These are phyloP conservation scores for Boletus sp. DNA, from an alignment of 768 basidiomycete genomes.

Conservation along the genomic window DNA sequence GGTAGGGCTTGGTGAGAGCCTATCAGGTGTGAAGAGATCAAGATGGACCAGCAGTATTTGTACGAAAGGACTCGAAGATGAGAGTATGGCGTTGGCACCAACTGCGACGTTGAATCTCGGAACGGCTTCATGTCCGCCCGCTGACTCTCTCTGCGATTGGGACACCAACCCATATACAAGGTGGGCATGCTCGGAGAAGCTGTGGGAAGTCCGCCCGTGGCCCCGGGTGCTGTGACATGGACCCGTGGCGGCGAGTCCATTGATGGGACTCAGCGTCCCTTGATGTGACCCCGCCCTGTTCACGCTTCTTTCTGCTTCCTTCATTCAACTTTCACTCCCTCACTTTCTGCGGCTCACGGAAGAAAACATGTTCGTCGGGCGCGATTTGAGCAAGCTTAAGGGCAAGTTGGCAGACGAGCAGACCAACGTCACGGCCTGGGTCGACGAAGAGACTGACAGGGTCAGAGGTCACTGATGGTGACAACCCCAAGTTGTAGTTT, in stretches of 20 bases:
- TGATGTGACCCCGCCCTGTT: slow-evolving; percentile 28
- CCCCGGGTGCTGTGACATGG: slow-evolving; percentile 40
- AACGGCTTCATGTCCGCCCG: slow-evolving; percentile 26
- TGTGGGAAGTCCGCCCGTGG: slow-evolving; percentile 35
- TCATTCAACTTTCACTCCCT: slow-evolving; percentile 38
- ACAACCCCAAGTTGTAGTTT: slow-evolving; percentile 1
- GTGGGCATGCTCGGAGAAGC: slow-evolving; percentile 49
- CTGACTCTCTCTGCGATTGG: slow-evolving; percentile 47
- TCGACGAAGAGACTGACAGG: slow-evolving; percentile 72
- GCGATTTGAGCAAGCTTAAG: slow-evolving; percentile 66
- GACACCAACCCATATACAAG: slow-evolving; percentile 57
- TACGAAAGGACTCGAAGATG: slow-evolving; percentile 44
- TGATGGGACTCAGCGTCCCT: slow-evolving; percentile 43
- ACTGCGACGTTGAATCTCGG: slow-evolving; percentile 14
- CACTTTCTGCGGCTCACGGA: slow-evolving; percentile 36
- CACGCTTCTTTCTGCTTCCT: slow-evolving; percentile 35
- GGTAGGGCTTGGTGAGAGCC: slow-evolving; percentile 25
- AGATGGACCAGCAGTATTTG: slow-evolving; percentile 43
- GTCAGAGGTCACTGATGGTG: slow-evolving; percentile 61
- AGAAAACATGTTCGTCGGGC: slow-evolving; percentile 57
- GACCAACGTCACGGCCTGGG: slow-evolving; percentile 59
- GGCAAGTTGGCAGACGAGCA: slow-evolving; percentile 61
- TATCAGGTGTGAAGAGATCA: slow-evolving; percentile 28
- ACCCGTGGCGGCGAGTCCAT: slow-evolving; percentile 44
- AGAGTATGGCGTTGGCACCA: slow-evolving; percentile 6